Percentiles rank a stretch among this genome's conserved stretches.
phyloP scores from a whole-genome alignment of 1,284 basidiomycete species.

The Ceratobasidium theobromae region DNA sequence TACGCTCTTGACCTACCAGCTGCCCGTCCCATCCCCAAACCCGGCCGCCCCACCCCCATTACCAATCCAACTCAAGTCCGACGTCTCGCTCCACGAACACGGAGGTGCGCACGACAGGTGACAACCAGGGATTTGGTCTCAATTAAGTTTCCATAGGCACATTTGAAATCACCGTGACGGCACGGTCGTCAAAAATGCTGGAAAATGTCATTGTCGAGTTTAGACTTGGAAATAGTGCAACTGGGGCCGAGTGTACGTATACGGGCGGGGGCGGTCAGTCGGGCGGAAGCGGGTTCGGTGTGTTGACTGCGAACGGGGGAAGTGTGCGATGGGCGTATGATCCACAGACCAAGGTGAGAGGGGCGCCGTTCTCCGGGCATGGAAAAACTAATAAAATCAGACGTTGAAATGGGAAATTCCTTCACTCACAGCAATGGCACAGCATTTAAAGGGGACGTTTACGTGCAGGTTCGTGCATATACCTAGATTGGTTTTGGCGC shows the following conservation, averaged over 20 bases:
- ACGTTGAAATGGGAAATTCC: conserved; percentile 75
- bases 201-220: conserved; percentile 72
- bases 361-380: neutral
- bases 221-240: conserved; percentile 70
- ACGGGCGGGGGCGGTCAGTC: conserved; percentile 42
- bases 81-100: conserved; percentile 59
- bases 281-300: conserved; percentile 10
- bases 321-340: conserved; percentile 71
- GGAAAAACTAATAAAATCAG: conserved; percentile 46
- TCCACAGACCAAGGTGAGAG: conserved; percentile 59
- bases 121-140: too few species aligned
- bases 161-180: conserved; percentile 70
- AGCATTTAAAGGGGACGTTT: conserved; percentile 78
- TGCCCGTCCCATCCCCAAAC: conserved; percentile 43
- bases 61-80: conserved; percentile 54
- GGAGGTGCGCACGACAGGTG: too few species aligned
- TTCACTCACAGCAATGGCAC: conserved; percentile 63
- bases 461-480: conserved; percentile 56
- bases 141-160: conserved; percentile 51
- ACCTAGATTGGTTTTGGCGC: too few species aligned
- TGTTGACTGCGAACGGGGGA: conserved; percentile 50
- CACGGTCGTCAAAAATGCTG: conserved; percentile 65
- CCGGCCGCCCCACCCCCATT: conserved; percentile 45
- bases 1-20: conserved; percentile 78
- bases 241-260: conserved; percentile 62